Base-by-base conservation (phyloP, 345 rosid genomes). In the Citrus unshiu region DNA sequence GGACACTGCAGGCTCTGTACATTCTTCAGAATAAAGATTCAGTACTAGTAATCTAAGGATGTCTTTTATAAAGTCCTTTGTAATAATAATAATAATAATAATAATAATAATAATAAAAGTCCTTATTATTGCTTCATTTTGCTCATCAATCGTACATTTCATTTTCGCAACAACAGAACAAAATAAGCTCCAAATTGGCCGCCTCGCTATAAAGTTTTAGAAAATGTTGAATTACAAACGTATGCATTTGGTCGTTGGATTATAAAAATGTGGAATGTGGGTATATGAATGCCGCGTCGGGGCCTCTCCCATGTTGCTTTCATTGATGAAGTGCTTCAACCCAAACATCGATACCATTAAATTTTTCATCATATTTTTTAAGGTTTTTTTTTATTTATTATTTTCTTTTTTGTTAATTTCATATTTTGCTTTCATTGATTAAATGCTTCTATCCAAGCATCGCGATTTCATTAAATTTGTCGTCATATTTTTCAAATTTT, bases 61-160 rank as follows among this genome's bases (percentile, higher is more conserved):
- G 70, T 59, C 7, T 79, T 71, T 72, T 40, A 35, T 74, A 32
- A 39, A 69, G 49, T 70, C 70, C 76, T 65, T 34, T 77, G 70
- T 71, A 81, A 75, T 75, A 75, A 72, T 1, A 54, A 19, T 1
- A 35, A 35, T 32, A 32, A 32, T 71, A 81, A 75, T 75, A 75
- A 18, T 1, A 18, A 19, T 1, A 35, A 35, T 6, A 35, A 35
- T 35, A 35, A 5, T 5, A 35, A 35, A 35, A 35, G 37, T 35
- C 7, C 37, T 35, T 35, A 35, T 35, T 57, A 8, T 62, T 14
- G 69, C n/a, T 43, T 34, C 49, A 21, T 32, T 61, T 29, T 16
- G 73, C 59, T 71, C 4, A 27, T 16, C 51, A 49, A 65, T 35
- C 37, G 7, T 22, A 39, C 7, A 18, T 35, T 7, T 10, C n/a